These are phyloP conservation scores for Daldinia grandis DNA, from an alignment of 495 filamentous ascomycete species.

Conservation along the genomic window DNA sequence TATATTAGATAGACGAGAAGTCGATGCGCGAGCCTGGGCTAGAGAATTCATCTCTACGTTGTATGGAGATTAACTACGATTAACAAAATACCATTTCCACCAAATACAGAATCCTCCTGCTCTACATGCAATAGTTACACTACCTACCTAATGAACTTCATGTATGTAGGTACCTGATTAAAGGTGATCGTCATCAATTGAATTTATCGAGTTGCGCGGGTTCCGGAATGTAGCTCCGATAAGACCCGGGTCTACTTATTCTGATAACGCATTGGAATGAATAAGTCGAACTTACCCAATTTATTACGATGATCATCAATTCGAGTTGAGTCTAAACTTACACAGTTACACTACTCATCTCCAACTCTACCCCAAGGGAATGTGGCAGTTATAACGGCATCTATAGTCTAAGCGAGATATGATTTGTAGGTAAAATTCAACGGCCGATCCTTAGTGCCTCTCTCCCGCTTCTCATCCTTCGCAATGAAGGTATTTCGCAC, in stretches of 20 bases:
- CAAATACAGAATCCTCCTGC: neutral
- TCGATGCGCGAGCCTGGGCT: neutral
- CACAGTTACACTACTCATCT: slow-evolving; percentile 1
- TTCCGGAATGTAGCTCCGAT: slow-evolving; percentile 25
- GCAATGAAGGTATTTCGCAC: slow-evolving; percentile 36
- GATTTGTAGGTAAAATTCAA: slow-evolving; percentile 25
- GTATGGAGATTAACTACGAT: neutral
- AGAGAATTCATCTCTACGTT: neutral
- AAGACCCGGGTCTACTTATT: slow-evolving; percentile 25
- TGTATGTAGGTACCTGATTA: neutral
- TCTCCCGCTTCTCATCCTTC: neutral
- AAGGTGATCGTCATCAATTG: slow-evolving; percentile 13
- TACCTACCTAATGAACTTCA: too few relatives aligned
- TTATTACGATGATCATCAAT: slow-evolving; percentile 9
- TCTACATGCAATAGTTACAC: neutral
- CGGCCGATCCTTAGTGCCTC: neutral
- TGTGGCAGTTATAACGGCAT: slow-evolving; percentile 17
- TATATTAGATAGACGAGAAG: neutral
- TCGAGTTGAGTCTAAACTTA: slow-evolving; percentile 5
- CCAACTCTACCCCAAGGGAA: slow-evolving; percentile 11
- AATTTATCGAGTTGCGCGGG: slow-evolving; percentile 8
- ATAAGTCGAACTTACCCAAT: neutral
- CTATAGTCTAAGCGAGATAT: slow-evolving; percentile 16
- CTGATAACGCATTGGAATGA: slow-evolving; percentile 11
- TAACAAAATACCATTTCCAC: neutral